phyloP scores from a whole-genome alignment of 2,329 filamentous ascomycete genomes.

The Metarhizium humberi region DNA sequence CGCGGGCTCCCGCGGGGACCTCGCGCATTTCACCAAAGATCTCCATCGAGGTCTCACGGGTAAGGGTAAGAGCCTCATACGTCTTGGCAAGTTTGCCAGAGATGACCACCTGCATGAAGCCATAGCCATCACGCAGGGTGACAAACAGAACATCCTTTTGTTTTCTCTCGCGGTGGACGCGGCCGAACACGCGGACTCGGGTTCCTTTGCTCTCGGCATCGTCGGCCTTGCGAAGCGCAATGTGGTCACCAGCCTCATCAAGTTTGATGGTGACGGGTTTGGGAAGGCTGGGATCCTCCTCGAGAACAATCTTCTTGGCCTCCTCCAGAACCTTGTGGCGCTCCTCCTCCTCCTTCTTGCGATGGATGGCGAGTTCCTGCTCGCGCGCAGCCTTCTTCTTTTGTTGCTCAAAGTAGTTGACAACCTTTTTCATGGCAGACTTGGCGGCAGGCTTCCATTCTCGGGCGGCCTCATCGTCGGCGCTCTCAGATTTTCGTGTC shows the following conservation, averaged over 20 bases:
- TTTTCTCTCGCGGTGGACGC: conserved; percentile 69
- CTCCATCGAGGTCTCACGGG: conserved; percentile 77
- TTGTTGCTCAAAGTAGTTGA: conserved; percentile 12
- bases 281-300: conserved; percentile 64
- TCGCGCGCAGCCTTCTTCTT: conserved; percentile 14
- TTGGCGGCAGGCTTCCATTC: conserved; percentile 24
- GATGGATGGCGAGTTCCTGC: conserved; percentile 11
- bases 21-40: conserved; percentile 77
- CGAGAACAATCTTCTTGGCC: conserved; percentile 64
- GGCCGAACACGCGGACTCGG: conserved; percentile 69
- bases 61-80: conserved; percentile 82
- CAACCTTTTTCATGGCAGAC: conserved; percentile 12
- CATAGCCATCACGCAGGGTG: conserved; percentile 73
- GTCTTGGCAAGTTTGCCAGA: conserved; percentile 74
- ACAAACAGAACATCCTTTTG: conserved; percentile 85
- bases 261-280: conserved; percentile 64
- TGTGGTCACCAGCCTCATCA: conserved; percentile 18
- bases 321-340: conserved; percentile 47
- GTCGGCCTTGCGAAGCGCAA: conserved; percentile 27
- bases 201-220: conserved; percentile 48
- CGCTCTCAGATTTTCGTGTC: conserved; percentile 45
- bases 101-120: conserved; percentile 32
- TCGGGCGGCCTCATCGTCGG: conserved; percentile 16
- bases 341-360: conserved; percentile 13
- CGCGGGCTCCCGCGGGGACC: conserved; percentile 67